Base-by-base conservation (phyloP, 257 asterid species). In the Capsicum baccatum region DNA sequence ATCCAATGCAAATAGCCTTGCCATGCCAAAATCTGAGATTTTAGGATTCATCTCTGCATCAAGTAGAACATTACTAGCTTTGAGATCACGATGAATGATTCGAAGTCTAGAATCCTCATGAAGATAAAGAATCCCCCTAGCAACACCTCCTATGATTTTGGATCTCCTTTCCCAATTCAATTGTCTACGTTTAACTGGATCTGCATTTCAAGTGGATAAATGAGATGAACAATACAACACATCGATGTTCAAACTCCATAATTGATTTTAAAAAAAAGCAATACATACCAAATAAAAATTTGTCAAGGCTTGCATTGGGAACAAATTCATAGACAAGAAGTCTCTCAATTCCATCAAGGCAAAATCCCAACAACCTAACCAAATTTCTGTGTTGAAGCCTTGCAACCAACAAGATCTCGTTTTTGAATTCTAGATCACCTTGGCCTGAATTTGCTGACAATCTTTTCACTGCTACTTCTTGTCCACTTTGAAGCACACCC, bases 1-100 rank as follows among this genome's bases (percentile, higher is more conserved):
- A 63, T 9, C 42, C 42, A 21, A 2, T 2, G 16, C 6, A 63
- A 21, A 63, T 63, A 63, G 8, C 42, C 42, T 63, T 10, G 91
- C 90, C 83, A 83, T 58, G 6, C 90, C 90, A 56, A 87, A 89
- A 79, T 89, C 86, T 9, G 90, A 60, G n/a, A 87, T 87, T 64
- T 89, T 89, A 3, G 91, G 85, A 16, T 85, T 87, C 89, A 89
- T 85, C 10, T 76, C 80, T 47, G 5, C 10, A 17, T 85, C 90
- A 6, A 88, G 84, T 9, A 88, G 52, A 19, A 88, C 57, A n/a
- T 84, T 88, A 26, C 89, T 60, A 2, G 86, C 89, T 69, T 87
- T 87, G 11, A 87, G 83, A 60, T 87, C 86, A 10, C 86, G 84
- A 52, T 87, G 87, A 15, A 84, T 26, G 16, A 87, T 80, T 0